Evolutionary conservation across 83 land plant genomes (phyloP).

Genomic region (Thuja plicata): DNA sequence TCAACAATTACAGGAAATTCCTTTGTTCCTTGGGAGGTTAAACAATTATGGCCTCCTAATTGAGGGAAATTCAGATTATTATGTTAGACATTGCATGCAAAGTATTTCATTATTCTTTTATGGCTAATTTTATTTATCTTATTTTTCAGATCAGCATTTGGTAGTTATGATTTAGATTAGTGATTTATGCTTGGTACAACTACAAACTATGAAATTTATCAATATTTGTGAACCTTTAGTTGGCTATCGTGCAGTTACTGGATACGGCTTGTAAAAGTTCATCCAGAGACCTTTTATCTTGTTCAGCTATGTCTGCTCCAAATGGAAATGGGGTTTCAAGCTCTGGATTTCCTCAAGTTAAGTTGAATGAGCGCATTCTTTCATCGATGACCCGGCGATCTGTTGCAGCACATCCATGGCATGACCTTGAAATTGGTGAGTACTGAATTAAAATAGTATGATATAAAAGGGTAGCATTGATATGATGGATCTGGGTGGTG

Average conservation of each 20-base stretch:
- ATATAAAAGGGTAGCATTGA: not conserved
- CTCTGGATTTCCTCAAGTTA: slow-evolving; percentile 5
- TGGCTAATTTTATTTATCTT: not conserved
- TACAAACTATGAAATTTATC: not conserved
- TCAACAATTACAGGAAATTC: too few species aligned
- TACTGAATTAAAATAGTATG: not conserved
- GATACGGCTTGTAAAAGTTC: not conserved
- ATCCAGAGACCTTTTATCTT: not conserved
- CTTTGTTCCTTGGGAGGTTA: too few species aligned
- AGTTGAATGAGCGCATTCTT: slow-evolving; percentile 35
- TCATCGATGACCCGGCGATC: slow-evolving; percentile 39
- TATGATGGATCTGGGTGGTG: not conserved
- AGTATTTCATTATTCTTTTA: not conserved
- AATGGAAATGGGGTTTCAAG: slow-evolving; percentile 2
- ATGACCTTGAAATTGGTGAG: slow-evolving; percentile 52
- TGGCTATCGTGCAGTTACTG: not conserved
- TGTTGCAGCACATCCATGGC: slow-evolving; percentile 55
- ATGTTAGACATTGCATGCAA: not conserved
- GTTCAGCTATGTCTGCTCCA: slow-evolving; percentile 1
- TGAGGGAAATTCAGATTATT: not conserved
- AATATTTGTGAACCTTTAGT: not conserved
- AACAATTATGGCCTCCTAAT: too few species aligned
- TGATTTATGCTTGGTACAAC: not conserved
- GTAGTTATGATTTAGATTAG: not conserved
- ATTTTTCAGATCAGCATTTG: not conserved